A percentile compares a stretch with the other conserved stretches of the same genome.
Evolutionary conservation across 1,284 basidiomycete species (phyloP).

Genomic region (Porodaedalea pini): DNA sequence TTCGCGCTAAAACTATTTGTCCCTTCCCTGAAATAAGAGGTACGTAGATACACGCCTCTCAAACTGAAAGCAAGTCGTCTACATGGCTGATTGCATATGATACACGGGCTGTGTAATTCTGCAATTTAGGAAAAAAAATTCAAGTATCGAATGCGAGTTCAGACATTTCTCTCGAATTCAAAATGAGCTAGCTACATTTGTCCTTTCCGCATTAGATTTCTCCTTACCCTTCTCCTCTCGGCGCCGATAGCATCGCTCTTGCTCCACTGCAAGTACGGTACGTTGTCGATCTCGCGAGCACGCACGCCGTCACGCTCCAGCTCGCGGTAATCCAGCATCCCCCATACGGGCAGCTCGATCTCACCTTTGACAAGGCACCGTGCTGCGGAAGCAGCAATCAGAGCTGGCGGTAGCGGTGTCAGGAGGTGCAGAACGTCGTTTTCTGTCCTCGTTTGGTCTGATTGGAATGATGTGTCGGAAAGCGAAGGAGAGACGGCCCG

Average conservation of each 20-base stretch:
- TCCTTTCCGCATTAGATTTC: slow-evolving; percentile 85
- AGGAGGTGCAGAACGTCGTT: slow-evolving; percentile 57
- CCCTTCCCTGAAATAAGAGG: too few relatives aligned
- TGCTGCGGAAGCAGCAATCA: slow-evolving; percentile 35
- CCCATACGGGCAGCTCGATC: slow-evolving; percentile 84
- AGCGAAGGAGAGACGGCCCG: slow-evolving; percentile 50
- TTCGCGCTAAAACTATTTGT: too few relatives aligned
- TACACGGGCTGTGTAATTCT: too few relatives aligned
- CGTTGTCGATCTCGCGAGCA: slow-evolving; percentile 54
- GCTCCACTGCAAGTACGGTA: slow-evolving; percentile 84
- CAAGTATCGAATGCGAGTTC: too few relatives aligned
- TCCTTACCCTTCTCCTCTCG: slow-evolving; percentile 69
- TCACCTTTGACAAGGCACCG: slow-evolving; percentile 77
- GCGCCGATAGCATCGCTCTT: slow-evolving; percentile 62
- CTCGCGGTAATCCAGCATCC: slow-evolving; percentile 73
- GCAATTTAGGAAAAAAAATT: too few relatives aligned
- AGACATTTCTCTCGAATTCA: background rate
- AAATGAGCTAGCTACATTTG: slow-evolving; percentile 48
- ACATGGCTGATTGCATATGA: too few relatives aligned
- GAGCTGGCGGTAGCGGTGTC: slow-evolving; percentile 58
- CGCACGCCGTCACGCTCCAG: slow-evolving; percentile 43
- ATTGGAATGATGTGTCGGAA: slow-evolving; percentile 15
- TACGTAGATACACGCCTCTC: too few relatives aligned
- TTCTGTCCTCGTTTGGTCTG: slow-evolving; percentile 19
- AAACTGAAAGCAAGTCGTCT: too few relatives aligned